Base-by-base conservation (phyloP, 345 rosid species). In the Passiflora organensis region DNA sequence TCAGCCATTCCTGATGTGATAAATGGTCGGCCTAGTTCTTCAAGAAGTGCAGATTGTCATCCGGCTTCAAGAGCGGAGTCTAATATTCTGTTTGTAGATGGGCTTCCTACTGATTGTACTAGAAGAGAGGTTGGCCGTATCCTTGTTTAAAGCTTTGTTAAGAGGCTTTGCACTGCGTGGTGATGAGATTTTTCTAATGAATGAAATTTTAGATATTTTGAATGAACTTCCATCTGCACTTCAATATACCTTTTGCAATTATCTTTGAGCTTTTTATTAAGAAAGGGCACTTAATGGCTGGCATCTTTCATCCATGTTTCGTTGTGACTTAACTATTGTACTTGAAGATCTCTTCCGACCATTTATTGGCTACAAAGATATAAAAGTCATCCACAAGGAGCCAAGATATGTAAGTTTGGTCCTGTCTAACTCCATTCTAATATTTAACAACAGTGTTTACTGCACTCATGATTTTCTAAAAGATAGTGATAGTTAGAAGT, bases 91-190 rank as follows among this genome's bases (percentile, higher is more conserved):
- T 74, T 74, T 57, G 82, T 83, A 23, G 80, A 66, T 55, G 83
- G 83, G 36, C 89, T 83, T 39, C 83, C 83, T 53, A 74, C 75
- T 13, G 79, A 80, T 60, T 80, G 86, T 69, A 76, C 80, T 25
- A 74, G 85, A 65, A 76, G 89, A 64, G 89, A 83, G 76, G 89
- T 78, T n/a, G 78, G 82, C 2, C 80, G 84, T 80, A 78, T 83
- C 86, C 83, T 83, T 12, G 13, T 34, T 15, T 6, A 25, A 28
- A 39, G 34, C 34, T 43, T 38, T 24, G 36, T 53, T 36, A 11
- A 13, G 23, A 38, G n/a, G 15, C 15, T 24, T 22, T 24, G 6
- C 12, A 5, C n/a, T n/a, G n/a, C n/a, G n/a, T n/a, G n/a, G n/a
- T n/a, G n/a, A n/a, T n/a, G n/a, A n/a, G n/a, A n/a, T n/a, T n/a